Base-by-base conservation (phyloP, 2,329 filamentous ascomycete genomes). In the Xylaria digitata region DNA sequence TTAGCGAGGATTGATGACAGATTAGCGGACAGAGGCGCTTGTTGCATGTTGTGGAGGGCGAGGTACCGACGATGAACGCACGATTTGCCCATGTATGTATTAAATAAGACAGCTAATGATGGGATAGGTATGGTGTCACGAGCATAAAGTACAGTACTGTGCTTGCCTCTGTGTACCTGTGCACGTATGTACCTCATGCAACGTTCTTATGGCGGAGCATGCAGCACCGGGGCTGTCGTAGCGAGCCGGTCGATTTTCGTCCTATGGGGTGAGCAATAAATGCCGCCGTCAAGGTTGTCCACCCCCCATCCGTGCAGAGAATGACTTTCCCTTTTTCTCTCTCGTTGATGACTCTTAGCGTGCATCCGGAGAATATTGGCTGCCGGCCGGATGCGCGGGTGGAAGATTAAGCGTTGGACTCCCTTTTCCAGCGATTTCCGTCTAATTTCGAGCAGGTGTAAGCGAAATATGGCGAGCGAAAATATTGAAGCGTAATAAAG, bases 181-280 rank as follows among this genome's bases (percentile, higher is more conserved):
- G 9, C 46, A 6, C 26, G 26, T 26, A 26, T 26, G 46, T 52
- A 60, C 46, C 32, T 61, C 34, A 49, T 52, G 45, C 43, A 48
- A 43, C 30, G 50, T 42, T 52, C 48, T 62, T 58, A 48, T 52
- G 37, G 63, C 66, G 66, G 66, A 68, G 66, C 55, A 60, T 68
- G 63, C 59, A 60, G 54, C 63, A 60, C 63, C 66, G 66, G 63
- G 62, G 55, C 63, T 49, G 58, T 56, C 54, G 61, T 63, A 66
- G 63, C 66, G 63, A 68, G 55, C 66, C 66, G 66, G 63, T 26
- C 63, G 42, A 45, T 68, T 68, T 66, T 68, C 59, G 63, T 66
- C 55, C 54, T 66, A 65, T 66, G 63, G 59, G 59, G 63, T 60
- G 53, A 58, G 52, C 52, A 59, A 61, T 43, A 60, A 43, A 54